A percentile compares a stretch with the other conserved stretches of the same genome.
phyloP scores from a whole-genome alignment of 371 early-diverging fungal genomes.

The Entomophthora muscae region DNA sequence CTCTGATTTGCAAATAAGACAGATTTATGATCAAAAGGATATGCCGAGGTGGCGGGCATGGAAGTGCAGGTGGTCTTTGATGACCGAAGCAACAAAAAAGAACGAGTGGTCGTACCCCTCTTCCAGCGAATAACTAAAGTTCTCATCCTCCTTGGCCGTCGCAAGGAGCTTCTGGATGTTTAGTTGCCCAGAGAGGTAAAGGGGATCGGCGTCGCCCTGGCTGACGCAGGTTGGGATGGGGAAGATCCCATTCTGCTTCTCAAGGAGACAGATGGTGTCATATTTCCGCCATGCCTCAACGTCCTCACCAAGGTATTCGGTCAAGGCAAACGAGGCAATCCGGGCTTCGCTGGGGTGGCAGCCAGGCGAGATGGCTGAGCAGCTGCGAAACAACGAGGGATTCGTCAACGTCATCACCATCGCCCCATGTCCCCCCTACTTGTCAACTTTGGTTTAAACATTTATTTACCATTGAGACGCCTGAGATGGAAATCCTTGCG shows the following conservation, averaged over 20 bases:
- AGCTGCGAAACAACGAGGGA: slow-evolving; percentile 17
- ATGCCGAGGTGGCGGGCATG: slow-evolving; percentile 21
- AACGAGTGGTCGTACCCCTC: slow-evolving; percentile 72
- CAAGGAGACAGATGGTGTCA: slow-evolving; percentile 44
- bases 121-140: too few species aligned
- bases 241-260: not conserved
- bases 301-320: slow-evolving; percentile 40
- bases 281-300: slow-evolving; percentile 36
- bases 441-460: not conserved
- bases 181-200: not conserved
- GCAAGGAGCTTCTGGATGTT: slow-evolving; percentile 13
- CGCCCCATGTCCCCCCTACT: slow-evolving; percentile 71
- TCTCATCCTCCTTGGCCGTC: too few species aligned
- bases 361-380: slow-evolving; percentile 65
- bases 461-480: slow-evolving; percentile 45
- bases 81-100: slow-evolving; percentile 53
- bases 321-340: slow-evolving; percentile 64
- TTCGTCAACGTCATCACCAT: slow-evolving; percentile 42
- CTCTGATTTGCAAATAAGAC: too few species aligned
- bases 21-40: too few species aligned
- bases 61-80: slow-evolving; percentile 50
- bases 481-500: slow-evolving; percentile 39
- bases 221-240: not conserved
- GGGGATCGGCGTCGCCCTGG: not conserved
- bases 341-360: slow-evolving; percentile 42